phyloP scores from a whole-genome alignment of 768 basidiomycete genomes.

The Collybia nuda region DNA sequence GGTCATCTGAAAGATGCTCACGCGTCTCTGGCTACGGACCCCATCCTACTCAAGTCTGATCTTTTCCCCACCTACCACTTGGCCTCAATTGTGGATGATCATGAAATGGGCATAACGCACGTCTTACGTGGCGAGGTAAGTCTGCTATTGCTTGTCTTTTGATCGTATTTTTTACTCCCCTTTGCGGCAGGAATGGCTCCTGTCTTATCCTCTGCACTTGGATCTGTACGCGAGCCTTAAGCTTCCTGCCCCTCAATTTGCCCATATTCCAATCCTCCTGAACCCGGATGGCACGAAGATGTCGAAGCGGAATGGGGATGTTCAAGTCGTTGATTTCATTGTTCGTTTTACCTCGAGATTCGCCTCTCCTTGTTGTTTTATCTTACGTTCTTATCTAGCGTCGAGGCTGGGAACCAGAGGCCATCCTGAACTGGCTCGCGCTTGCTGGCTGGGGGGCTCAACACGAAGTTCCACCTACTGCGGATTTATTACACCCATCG shows the following conservation, averaged over 20 bases:
- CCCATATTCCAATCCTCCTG: constrained; percentile 86
- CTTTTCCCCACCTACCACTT: constrained; percentile 95
- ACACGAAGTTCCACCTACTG: constrained; percentile 26
- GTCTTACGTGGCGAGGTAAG: constrained; percentile 90
- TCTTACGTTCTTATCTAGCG: constrained; percentile 40
- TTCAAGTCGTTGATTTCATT: constrained; percentile 83
- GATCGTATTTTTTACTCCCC: background rate
- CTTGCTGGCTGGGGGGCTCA: constrained; percentile 90
- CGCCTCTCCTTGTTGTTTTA: background rate
- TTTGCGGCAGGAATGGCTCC: constrained; percentile 83
- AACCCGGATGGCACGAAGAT: constrained; percentile 93
- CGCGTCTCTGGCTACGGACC: constrained; percentile 82
- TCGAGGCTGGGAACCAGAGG: constrained; percentile 87
- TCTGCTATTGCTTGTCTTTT: background rate
- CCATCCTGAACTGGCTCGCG: constrained; percentile 90
- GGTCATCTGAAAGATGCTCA: constrained; percentile 73
- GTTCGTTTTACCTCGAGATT: constrained; percentile 37
- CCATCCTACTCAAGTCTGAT: constrained; percentile 90
- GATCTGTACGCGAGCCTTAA: constrained; percentile 82
- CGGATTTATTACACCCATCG: constrained; percentile 16
- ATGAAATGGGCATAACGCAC: constrained; percentile 94
- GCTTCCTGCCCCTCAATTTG: constrained; percentile 75
- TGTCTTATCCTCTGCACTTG: constrained; percentile 88
- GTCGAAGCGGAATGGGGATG: constrained; percentile 92
- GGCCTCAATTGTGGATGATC: constrained; percentile 94